A percentile compares a stretch with the other conserved stretches of the same genome.
These are phyloP conservation scores for Fraxinus sp. DNA, from an alignment of 305 asterid species.

Conservation along the genomic window DNA sequence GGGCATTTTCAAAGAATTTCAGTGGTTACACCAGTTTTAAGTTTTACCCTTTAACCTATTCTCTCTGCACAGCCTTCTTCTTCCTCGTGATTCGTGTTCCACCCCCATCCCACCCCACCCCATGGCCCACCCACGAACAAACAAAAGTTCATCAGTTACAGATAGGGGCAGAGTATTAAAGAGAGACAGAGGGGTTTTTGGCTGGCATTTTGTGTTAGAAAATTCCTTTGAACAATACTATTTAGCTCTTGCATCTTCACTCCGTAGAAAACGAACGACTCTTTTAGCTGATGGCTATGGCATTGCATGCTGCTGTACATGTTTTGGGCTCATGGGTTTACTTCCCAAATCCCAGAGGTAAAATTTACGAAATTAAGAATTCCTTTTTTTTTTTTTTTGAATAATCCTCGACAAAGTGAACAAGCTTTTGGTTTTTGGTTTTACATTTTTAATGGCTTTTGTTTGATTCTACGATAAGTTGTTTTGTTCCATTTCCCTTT, in stretches of 20 bases:
- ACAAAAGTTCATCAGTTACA: constrained; percentile 20
- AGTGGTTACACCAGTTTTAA: constrained; percentile 28
- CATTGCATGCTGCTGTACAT: constrained; percentile 12
- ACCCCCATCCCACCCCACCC: neutral
- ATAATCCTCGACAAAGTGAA: neutral
- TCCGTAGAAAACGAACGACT: constrained; percentile 18
- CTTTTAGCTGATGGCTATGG: constrained; percentile 20
- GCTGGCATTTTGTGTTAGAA: constrained; percentile 14
- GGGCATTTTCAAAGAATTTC: constrained; percentile 22
- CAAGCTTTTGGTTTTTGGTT: neutral
- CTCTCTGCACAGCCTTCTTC: constrained; percentile 2
- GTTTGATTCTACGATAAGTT: neutral
- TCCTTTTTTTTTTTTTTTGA: neutral
- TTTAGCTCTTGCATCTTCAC: neutral
- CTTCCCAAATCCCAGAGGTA: constrained; percentile 26
- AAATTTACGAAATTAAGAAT: neutral
- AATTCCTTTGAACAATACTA: constrained; percentile 35
- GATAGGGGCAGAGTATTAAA: constrained; percentile 28
- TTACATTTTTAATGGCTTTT: neutral
- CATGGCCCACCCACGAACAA: neutral
- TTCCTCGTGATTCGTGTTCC: constrained; percentile 38
- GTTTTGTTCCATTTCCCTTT: neutral
- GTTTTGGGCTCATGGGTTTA: constrained; percentile 25
- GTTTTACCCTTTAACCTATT: constrained; percentile 22
- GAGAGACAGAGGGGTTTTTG: constrained; percentile 16